phyloP scores from a whole-genome alignment of 1,139 yeast species.

The Hanseniaspora uvarum region DNA sequence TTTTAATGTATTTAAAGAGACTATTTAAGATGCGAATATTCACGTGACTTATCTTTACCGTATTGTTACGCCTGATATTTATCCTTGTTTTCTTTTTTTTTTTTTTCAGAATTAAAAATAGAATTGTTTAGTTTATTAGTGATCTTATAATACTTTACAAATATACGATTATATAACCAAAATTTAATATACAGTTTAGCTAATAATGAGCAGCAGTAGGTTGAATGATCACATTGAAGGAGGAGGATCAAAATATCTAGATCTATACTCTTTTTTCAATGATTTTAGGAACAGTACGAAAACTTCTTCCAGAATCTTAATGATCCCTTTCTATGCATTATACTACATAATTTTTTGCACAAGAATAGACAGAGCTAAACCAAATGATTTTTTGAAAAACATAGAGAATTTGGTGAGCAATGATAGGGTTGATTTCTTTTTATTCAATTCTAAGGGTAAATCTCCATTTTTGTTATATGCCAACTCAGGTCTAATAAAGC shows the following conservation, averaged over 20 bases:
- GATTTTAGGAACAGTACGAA: background rate
- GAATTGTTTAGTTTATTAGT: too few species aligned
- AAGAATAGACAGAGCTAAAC: background rate
- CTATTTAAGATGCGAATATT: too few species aligned
- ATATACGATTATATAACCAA: background rate
- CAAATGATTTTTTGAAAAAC: background rate
- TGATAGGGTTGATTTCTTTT: constrained; percentile 4
- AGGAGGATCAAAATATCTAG: background rate
- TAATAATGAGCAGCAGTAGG: background rate
- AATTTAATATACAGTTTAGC: background rate
- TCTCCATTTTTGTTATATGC: constrained; percentile 9
- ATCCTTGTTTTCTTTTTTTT: too few species aligned
- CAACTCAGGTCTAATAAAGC: background rate
- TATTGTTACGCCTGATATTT: too few species aligned
- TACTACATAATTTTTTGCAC: background rate
- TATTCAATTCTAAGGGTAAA: constrained; percentile 13
- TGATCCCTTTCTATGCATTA: constrained; percentile 10
- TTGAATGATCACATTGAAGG: background rate
- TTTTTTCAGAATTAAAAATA: too few species aligned
- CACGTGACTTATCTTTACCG: too few species aligned
- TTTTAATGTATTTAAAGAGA: too few species aligned
- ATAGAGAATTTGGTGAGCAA: background rate
- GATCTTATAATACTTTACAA: background rate
- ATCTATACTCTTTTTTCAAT: background rate
- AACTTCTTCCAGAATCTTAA: background rate